Conservation (phyloP, 306 rosid genomes). For the Vigna nakashimae region DNA sequence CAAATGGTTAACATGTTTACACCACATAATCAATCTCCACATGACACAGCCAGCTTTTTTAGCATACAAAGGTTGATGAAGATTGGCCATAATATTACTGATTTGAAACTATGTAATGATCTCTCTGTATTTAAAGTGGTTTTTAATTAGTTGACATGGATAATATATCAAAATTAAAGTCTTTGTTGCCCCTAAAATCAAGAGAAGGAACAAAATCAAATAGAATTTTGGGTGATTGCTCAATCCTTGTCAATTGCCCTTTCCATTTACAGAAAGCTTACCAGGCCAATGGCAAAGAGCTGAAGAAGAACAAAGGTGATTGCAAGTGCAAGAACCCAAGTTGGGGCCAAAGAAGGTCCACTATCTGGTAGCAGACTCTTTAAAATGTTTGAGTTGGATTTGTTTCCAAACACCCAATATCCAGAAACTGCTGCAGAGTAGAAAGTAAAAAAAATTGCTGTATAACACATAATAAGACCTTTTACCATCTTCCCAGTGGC, state of each 20-base stretch:
- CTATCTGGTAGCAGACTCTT: constrained; percentile 76
- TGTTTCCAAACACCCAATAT: constrained; percentile 87
- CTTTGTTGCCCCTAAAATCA: background rate
- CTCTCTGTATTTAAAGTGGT: background rate
- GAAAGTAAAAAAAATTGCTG: constrained; percentile 75
- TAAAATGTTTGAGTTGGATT: constrained; percentile 74
- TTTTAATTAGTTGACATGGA: background rate
- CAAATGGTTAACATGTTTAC: no score
- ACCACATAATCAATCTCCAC: no score
- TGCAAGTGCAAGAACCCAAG: constrained; percentile 82
- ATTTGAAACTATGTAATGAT: background rate
- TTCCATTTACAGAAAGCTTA: constrained; percentile 42
- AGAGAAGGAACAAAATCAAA: background rate
- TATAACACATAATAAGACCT: constrained; percentile 87
- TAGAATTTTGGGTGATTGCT: background rate
- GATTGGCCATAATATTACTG: background rate
- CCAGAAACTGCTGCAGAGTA: constrained; percentile 86
- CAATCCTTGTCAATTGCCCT: background rate
- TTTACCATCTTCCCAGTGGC: constrained; percentile 96
- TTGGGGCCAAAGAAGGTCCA: constrained; percentile 86
- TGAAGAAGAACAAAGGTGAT: constrained; percentile 88
- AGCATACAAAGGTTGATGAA: no score
- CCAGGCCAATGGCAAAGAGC: constrained; percentile 93
- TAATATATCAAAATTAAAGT: background rate
- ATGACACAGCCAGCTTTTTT: background rate